Conservation (phyloP, 1,139 yeast genomes). For the Pichia sp. region DNA sequence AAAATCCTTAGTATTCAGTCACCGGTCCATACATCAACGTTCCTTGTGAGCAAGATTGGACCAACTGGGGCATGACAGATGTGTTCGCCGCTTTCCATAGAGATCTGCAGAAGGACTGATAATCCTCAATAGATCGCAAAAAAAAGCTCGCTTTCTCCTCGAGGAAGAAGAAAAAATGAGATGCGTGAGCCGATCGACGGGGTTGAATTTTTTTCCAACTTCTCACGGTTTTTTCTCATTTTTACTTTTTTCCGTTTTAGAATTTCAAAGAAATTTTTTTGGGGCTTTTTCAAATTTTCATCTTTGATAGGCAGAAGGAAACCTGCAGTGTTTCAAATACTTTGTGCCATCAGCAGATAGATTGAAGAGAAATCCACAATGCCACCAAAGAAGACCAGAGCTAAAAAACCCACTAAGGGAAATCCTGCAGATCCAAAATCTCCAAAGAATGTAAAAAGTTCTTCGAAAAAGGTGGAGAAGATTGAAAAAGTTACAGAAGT, state of each 20-base stretch:
- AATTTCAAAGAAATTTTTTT: neutral
- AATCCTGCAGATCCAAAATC: neutral
- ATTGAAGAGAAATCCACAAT: neutral
- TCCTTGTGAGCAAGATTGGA: neutral
- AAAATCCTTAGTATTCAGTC: neutral
- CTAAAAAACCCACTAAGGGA: neutral
- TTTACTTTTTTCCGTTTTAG: neutral
- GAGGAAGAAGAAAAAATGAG: neutral
- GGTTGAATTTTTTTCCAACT: neutral
- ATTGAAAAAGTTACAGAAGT: neutral
- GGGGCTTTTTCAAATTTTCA: neutral
- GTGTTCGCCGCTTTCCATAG: no score
- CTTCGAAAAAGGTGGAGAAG: neutral
- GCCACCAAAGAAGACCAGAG: constrained; percentile 12
- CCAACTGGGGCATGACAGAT: no score
- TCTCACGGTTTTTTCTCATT: no score
- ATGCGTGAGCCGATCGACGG: neutral
- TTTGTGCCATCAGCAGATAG: neutral
- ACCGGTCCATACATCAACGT: neutral
- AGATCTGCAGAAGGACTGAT: no score
- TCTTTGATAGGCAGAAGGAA: neutral
- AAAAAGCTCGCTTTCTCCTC: no score
- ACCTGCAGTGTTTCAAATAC: neutral
- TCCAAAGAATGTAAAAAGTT: neutral
- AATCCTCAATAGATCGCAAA: no score